phyloP scores from a whole-genome alignment of 2,329 filamentous ascomycete genomes.

The Alternaria sp. region DNA sequence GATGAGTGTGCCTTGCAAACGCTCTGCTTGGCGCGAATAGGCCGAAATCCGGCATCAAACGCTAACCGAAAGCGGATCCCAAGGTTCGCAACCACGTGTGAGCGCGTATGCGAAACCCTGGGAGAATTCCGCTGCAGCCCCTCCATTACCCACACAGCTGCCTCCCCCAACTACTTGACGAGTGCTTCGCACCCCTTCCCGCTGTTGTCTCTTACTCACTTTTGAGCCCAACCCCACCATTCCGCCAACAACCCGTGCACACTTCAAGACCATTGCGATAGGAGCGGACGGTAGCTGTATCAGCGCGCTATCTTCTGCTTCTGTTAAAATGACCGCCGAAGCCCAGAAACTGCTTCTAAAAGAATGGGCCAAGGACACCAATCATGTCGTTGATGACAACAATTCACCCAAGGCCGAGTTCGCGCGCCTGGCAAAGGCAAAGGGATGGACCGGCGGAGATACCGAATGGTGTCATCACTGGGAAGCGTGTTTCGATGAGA shows the following conservation, averaged over 20 bases:
- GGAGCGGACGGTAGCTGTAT: not conserved
- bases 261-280: not conserved
- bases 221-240: not conserved
- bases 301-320: not conserved
- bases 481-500: conserved; percentile 24
- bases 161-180: not conserved
- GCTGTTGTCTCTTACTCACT: not conserved
- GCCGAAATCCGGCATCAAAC: not conserved
- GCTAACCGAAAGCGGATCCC: conserved; percentile 6
- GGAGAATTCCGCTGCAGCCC: not conserved
- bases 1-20: not conserved
- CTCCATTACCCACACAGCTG: conserved; percentile 1
- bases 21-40: not conserved
- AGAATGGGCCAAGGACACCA: conserved; percentile 17
- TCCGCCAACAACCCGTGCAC: not conserved
- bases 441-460: conserved; percentile 27
- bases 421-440: conserved; percentile 24
- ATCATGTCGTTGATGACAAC: conserved; percentile 13
- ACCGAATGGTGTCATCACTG: conserved; percentile 21
- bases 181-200: not conserved
- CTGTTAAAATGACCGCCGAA: conserved; percentile 9
- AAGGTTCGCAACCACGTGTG: conserved; percentile 7
- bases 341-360: conserved; percentile 17
- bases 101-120: not conserved
- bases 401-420: conserved; percentile 29